Percentiles rank a stretch among this genome's conserved stretches.
phyloP scores from a whole-genome alignment of 108 stramenopile species.

The Craspedostauros australis region DNA sequence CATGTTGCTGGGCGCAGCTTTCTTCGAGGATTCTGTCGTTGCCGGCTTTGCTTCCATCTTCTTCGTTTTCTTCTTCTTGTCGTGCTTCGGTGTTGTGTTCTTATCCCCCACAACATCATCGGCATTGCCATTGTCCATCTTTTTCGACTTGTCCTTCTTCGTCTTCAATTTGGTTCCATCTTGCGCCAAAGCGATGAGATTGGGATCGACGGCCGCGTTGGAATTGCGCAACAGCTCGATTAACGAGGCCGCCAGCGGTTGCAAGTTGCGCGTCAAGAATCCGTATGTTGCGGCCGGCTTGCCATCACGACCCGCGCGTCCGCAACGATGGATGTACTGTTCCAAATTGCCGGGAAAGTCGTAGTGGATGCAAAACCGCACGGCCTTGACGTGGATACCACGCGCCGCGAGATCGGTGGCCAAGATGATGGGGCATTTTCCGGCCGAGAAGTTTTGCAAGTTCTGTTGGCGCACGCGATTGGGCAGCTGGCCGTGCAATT shows the following conservation, averaged over 20 bases:
- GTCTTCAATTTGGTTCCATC: conserved; percentile 16
- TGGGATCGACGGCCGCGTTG: conserved; percentile 75
- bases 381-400: conserved; percentile 85
- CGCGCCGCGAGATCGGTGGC: conserved; percentile 97
- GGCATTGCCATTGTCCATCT: neutral
- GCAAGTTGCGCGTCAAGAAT: conserved; percentile 71
- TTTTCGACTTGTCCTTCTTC: conserved; percentile 3
- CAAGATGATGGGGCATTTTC: conserved; percentile 61
- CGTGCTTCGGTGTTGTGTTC: neutral
- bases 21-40: neutral
- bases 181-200: conserved; percentile 43
- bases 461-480: conserved; percentile 44
- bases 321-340: conserved; percentile 75
- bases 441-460: conserved; percentile 42
- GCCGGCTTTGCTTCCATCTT: neutral
- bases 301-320: conserved; percentile 15
- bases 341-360: conserved; percentile 88
- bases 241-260: conserved; percentile 56
- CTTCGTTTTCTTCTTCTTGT: neutral
- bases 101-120: conserved; percentile 2
- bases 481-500: conserved; percentile 55
- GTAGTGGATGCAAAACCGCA: conserved; percentile 90
- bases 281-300: conserved; percentile 31
- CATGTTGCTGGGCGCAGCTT: neutral
- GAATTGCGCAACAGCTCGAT: conserved; percentile 39